Base-by-base conservation (phyloP, 2,329 filamentous ascomycete species). In the Phoma sp. region DNA sequence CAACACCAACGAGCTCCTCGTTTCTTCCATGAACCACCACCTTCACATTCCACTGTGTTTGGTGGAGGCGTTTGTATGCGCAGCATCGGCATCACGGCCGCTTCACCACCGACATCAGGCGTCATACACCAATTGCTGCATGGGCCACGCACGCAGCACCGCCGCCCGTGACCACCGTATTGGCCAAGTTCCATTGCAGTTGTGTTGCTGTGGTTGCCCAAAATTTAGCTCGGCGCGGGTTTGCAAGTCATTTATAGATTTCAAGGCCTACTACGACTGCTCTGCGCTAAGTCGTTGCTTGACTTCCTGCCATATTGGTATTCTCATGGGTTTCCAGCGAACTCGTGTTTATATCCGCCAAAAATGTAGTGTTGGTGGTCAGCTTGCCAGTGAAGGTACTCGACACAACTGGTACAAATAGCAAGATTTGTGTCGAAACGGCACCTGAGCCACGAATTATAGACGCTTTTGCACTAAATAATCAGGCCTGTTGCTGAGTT, bases 101-200 rank as follows among this genome's bases (percentile, higher is more conserved):
- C 34, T 26, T 23, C 33, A 29, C 15, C 34, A 48, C 45, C 45
- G 39, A 49, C 34, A n/a, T 12, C 11, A 17, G 21, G 17, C 51
- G 32, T 42, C 38, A 34, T 36, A 26, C 21, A 37, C 20, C 18
- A 36, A 17, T 29, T 36, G 34, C 45, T 28, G 45, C 34, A 29
- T 21, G 40, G 34, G 45, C 51, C 51, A 34, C 51, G 51, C 50
- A 42, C 32, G 37, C 51, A 39, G 30, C 17, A 26, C 15, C 12
- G 34, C 39, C 25, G 15, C 45, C n/a, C 39, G 39, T 40, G 28
- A 28, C 18, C 26, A 17, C 36, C 28, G 51, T 20, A 43, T 43
- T 43, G 51, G 45, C 21, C 32, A 48, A 39, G 38, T 38, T 43
- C 38, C 26, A 33, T 42, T 17, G 30, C 32, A 28, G 25, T 18